Evolutionary conservation across 805 yeast species (phyloP).

Genomic region (Yamadazyma phyllophila): DNA sequence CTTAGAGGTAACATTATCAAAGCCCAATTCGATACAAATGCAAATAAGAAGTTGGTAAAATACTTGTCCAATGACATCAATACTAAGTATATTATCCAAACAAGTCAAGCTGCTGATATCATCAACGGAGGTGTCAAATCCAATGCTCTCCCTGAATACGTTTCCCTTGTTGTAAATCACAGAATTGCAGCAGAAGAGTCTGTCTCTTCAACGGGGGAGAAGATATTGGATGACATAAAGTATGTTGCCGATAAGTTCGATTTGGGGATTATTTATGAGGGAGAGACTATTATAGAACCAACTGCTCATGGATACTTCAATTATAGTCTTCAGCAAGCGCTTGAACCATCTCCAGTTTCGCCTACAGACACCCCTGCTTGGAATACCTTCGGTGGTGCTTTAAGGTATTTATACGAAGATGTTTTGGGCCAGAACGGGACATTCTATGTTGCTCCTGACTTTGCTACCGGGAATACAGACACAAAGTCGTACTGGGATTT

Average conservation of each 20-base stretch:
- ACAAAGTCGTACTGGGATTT: conserved; percentile 42
- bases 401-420: conserved; percentile 39
- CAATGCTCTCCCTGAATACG: conserved; percentile 52
- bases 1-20: conserved; percentile 38
- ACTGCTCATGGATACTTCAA: conserved; percentile 25
- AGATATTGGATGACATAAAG: conserved; percentile 28
- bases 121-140: conserved; percentile 49
- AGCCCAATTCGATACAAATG: conserved; percentile 32
- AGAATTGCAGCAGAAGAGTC: conserved; percentile 46
- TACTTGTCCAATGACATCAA: conserved; percentile 25
- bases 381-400: conserved; percentile 36
- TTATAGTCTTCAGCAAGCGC: conserved; percentile 21
- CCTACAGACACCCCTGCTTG: conserved; percentile 32
- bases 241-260: conserved; percentile 34
- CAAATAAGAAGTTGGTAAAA: conserved; percentile 37
- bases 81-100: conserved; percentile 39
- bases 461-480: conserved; percentile 41
- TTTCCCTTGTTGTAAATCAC: conserved; percentile 41
- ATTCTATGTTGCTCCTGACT: conserved; percentile 32
- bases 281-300: conserved; percentile 13
- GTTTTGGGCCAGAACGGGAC: conserved; percentile 22
- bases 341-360: conserved; percentile 41
- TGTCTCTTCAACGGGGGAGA: conserved; percentile 30
- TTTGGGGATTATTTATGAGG: conserved; percentile 32
- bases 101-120: conserved; percentile 50